Evolutionary conservation across 345 rosid species (phyloP).

Genomic region (Garcia nutans): DNA sequence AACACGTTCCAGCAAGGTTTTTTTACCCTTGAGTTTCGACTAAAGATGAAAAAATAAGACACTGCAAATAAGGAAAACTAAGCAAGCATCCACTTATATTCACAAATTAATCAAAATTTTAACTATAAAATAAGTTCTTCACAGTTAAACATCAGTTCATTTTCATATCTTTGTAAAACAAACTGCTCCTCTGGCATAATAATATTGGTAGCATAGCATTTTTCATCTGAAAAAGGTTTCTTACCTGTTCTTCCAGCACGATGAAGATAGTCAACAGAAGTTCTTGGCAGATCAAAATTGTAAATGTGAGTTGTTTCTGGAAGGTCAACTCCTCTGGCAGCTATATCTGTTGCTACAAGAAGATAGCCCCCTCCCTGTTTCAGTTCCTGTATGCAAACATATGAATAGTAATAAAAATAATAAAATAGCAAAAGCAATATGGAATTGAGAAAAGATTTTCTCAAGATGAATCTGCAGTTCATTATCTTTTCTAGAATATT

Average conservation of each 20-base stretch:
- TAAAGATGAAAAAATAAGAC: not conserved
- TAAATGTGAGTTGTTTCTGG: conserved; percentile 86
- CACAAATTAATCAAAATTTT: conserved; percentile 10
- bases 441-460: not conserved
- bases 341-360: conserved; percentile 89
- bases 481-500: not conserved
- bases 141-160: too few relatives aligned
- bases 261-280: conserved; percentile 79
- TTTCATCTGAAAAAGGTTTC: conserved; percentile 78
- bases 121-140: conserved; percentile 46
- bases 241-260: conserved; percentile 94
- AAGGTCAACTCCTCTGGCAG: conserved; percentile 89
- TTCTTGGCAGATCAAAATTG: conserved; percentile 85
- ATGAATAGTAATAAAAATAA: not conserved
- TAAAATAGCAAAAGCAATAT: not conserved
- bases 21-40: not conserved
- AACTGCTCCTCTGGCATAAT: conserved; percentile 70
- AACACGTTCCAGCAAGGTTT: not conserved
- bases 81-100: conserved; percentile 10
- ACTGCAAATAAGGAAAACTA: not conserved
- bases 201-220: conserved; percentile 67
- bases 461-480: not conserved
- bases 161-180: conserved; percentile 83
- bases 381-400: conserved; percentile 50
- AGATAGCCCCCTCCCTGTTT: conserved; percentile 77